These are phyloP conservation scores for Boletus tylopilopsis DNA, from an alignment of 768 basidiomycete species.

Conservation along the genomic window DNA sequence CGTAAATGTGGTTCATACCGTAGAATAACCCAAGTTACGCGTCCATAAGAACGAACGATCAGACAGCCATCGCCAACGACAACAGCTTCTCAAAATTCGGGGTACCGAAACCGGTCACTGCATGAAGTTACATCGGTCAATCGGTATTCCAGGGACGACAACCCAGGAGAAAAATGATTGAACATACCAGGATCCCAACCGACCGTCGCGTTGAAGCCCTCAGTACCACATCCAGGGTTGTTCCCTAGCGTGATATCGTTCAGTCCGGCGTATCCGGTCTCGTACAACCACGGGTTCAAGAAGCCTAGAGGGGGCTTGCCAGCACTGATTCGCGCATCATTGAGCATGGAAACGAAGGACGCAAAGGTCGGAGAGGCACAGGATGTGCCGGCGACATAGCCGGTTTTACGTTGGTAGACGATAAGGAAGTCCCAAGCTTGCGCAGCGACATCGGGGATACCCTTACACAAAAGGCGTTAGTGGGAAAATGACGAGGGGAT, in stretches of 20 bases:
- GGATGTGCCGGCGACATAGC: conserved; percentile 58
- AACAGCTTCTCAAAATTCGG: conserved; percentile 49
- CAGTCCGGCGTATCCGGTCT: conserved; percentile 30
- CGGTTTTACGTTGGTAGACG: conserved; percentile 37
- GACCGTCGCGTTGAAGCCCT: conserved; percentile 56
- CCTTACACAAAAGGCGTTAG: conserved; percentile 28
- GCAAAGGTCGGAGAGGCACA: conserved; percentile 63
- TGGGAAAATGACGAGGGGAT: no score
- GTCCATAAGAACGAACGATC: no score
- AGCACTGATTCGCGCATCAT: conserved; percentile 52
- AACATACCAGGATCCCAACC: conserved; percentile 60
- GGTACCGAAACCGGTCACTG: conserved; percentile 55
- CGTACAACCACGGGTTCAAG: conserved; percentile 62
- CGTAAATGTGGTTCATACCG: no score
- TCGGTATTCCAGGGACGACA: no score
- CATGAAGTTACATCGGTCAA: not conserved
- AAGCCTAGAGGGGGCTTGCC: conserved; percentile 51
- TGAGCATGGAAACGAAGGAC: conserved; percentile 59
- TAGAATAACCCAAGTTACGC: no score
- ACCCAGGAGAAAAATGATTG: no score
- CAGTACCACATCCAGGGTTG: conserved; percentile 58
- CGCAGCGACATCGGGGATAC: conserved; percentile 64
- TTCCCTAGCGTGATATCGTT: conserved; percentile 60
- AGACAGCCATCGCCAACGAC: conserved; percentile 30
- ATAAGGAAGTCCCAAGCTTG: conserved; percentile 50